Evolutionary conservation across 2,329 filamentous ascomycete species (phyloP).

Genomic region (Ascochyta fabae): DNA sequence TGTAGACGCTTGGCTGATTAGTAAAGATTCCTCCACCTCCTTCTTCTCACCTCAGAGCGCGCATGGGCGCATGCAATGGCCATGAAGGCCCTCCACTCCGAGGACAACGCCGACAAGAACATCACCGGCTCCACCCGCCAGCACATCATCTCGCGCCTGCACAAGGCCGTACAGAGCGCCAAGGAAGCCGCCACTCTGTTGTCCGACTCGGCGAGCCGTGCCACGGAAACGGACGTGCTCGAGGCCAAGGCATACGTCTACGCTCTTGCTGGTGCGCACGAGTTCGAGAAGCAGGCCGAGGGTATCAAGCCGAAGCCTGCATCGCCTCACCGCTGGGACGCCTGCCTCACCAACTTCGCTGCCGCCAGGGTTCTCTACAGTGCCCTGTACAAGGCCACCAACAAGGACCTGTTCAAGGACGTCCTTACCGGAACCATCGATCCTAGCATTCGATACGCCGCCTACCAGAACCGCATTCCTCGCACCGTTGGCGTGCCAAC

Average conservation of each 20-base stretch:
- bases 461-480: slow-evolving; percentile 88
- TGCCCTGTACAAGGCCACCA: slow-evolving; percentile 69
- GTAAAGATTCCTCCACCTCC: slow-evolving; percentile 55
- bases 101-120: slow-evolving; percentile 73
- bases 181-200: slow-evolving; percentile 71
- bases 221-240: slow-evolving; percentile 73
- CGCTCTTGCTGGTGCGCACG: slow-evolving; percentile 75
- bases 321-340: slow-evolving; percentile 69
- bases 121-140: slow-evolving; percentile 80
- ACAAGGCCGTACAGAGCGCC: slow-evolving; percentile 77
- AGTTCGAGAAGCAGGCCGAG: slow-evolving; percentile 80
- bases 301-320: slow-evolving; percentile 48
- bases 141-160: slow-evolving; percentile 86
- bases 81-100: slow-evolving; percentile 82
- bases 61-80: slow-evolving; percentile 96
- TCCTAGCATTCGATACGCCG: slow-evolving; percentile 90
- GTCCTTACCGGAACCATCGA: slow-evolving; percentile 86
- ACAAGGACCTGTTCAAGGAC: slow-evolving; percentile 83
- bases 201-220: slow-evolving; percentile 68
- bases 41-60: slow-evolving; percentile 85
- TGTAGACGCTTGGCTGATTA: slow-evolving; percentile 5
- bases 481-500: slow-evolving; percentile 81
- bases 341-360: slow-evolving; percentile 77
- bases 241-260: slow-evolving; percentile 86
- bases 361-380: slow-evolving; percentile 82